Percentiles rank a stretch among this genome's conserved stretches.
Evolutionary conservation across 257 asterid genomes (phyloP).

Genomic region (Prunella vulgaris): DNA sequence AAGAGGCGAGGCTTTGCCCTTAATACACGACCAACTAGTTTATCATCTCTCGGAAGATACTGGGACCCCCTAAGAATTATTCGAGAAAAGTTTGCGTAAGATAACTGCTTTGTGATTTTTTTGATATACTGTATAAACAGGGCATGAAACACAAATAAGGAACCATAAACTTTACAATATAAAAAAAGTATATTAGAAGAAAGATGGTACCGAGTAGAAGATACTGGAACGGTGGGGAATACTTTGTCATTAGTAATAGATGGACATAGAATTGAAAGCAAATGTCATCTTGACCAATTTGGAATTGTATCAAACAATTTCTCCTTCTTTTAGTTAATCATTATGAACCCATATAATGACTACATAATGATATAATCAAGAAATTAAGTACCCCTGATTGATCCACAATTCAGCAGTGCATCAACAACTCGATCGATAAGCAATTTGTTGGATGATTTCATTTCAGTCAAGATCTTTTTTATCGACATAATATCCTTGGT

Average conservation of each 20-base stretch:
- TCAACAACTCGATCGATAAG: slow-evolving; percentile 57
- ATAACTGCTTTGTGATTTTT: slow-evolving; percentile 14
- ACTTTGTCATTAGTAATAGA: background rate
- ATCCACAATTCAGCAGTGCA: slow-evolving; percentile 55
- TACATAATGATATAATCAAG: background rate
- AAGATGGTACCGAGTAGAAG: background rate
- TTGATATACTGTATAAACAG: background rate
- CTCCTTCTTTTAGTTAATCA: background rate
- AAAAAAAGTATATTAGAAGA: background rate
- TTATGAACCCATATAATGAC: background rate
- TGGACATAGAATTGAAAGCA: background rate
- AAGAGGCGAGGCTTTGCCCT: slow-evolving; percentile 74
- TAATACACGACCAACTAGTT: slow-evolving; percentile 41
- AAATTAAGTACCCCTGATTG: slow-evolving; percentile 42
- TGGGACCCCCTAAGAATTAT: slow-evolving; percentile 48
- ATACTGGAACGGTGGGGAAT: background rate
- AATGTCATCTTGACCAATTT: background rate
- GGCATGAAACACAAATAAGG: slow-evolving; percentile 2
- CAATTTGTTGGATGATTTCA: slow-evolving; percentile 41
- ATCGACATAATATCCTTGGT: slow-evolving; percentile 42
- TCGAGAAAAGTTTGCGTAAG: slow-evolving; percentile 18
- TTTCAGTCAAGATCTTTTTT: slow-evolving; percentile 44
- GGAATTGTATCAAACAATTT: background rate
- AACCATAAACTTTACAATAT: background rate
- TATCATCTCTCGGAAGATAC: slow-evolving; percentile 59